These are phyloP conservation scores for Kwoniella europaea DNA, from an alignment of 768 basidiomycete species.

Conservation along the genomic window DNA sequence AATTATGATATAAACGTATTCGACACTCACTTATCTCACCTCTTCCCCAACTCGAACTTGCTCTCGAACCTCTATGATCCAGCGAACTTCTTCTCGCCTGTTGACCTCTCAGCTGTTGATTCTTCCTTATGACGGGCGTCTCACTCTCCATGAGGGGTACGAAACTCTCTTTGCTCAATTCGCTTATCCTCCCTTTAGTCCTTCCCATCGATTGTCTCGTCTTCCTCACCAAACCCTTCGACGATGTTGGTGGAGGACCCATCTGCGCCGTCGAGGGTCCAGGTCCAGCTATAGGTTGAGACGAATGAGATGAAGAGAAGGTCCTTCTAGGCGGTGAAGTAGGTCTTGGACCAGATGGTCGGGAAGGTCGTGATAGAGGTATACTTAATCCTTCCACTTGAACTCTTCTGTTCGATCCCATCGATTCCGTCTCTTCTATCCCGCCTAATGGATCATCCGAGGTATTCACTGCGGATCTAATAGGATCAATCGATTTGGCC, in stretches of 20 bases:
- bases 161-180: conserved; percentile 38
- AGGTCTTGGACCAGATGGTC: conserved; percentile 35
- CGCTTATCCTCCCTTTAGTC: conserved; percentile 12
- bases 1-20: too few species aligned
- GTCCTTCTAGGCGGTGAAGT: conserved; percentile 34
- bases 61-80: conserved; percentile 49
- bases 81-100: conserved; percentile 48
- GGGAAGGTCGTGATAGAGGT: conserved; percentile 11
- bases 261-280: conserved; percentile 23
- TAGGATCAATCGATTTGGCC: conserved; percentile 23
- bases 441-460: conserved; percentile 30
- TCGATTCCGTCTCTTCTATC: conserved; percentile 21
- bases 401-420: not conserved
- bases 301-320: not conserved
- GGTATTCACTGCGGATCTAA: conserved; percentile 32
- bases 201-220: conserved; percentile 39
- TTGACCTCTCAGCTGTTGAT: conserved; percentile 50
- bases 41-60: conserved; percentile 51
- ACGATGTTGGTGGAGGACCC: conserved; percentile 27
- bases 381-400: conserved; percentile 35
- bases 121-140: conserved; percentile 55
- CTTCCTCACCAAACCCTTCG: conserved; percentile 34
- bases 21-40: conserved; percentile 54
- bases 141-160: conserved; percentile 53
- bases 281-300: conserved; percentile 13